A percentile compares a stretch with the other conserved stretches of the same genome.
These are phyloP conservation scores for Fusarium liriodendri DNA, from an alignment of 2,329 filamentous ascomycete genomes.

Conservation along the genomic window DNA sequence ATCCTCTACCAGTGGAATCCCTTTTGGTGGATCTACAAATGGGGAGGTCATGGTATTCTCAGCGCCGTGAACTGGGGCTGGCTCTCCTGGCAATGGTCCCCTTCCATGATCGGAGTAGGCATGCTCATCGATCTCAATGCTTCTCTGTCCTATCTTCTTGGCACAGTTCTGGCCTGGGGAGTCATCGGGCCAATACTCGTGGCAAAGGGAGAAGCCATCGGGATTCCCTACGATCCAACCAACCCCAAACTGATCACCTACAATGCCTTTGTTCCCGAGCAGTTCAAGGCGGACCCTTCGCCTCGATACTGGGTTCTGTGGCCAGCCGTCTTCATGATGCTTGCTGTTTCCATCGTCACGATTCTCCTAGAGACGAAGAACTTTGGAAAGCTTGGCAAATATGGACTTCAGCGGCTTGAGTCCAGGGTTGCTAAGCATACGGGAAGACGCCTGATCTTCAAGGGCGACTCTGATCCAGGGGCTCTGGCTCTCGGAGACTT, in stretches of 20 bases:
- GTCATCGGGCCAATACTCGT: not conserved
- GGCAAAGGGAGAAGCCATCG: not conserved
- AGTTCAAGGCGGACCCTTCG: not conserved
- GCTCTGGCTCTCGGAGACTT: not conserved
- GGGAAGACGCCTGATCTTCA: not conserved
- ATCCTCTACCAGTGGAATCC: not conserved
- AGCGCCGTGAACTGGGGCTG: not conserved
- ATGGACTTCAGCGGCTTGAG: not conserved
- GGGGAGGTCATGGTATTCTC: not conserved
- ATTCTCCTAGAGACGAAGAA: not conserved
- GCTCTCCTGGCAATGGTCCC: not conserved
- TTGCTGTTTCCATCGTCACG: not conserved
- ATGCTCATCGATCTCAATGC: not conserved
- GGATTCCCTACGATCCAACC: not conserved
- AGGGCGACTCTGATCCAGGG: not conserved
- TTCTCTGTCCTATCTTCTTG: not conserved
- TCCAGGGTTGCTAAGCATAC: not conserved
- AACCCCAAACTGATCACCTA: not conserved
- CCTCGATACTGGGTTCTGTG: not conserved
- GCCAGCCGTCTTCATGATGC: not conserved
- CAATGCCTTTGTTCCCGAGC: not conserved
- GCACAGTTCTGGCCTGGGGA: not conserved
- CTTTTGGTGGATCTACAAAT: not conserved
- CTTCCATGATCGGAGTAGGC: not conserved
- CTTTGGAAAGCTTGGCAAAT: not conserved